A percentile compares a stretch with the other conserved stretches of the same genome.
Evolutionary conservation across 2,329 filamentous ascomycete genomes (phyloP).

Genomic region (Cladosporium colombiae): DNA sequence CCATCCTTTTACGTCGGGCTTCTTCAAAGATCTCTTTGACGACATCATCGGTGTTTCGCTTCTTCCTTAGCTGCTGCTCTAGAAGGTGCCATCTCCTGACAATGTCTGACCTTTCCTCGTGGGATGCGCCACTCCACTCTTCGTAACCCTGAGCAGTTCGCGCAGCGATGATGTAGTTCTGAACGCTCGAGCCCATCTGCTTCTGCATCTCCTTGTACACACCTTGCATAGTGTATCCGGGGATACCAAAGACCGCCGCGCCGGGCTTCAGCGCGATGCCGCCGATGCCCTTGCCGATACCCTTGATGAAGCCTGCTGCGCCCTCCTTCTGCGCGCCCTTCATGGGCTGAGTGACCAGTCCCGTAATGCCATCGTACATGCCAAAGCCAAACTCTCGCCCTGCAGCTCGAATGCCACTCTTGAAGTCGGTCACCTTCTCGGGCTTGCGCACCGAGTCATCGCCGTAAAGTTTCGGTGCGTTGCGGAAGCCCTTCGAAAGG

Average conservation of each 20-base stretch:
- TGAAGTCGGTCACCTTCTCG: conserved; percentile 75
- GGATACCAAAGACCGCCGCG: conserved; percentile 58
- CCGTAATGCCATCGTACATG: conserved; percentile 74
- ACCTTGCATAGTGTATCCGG: conserved; percentile 76
- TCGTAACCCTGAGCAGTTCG: conserved; percentile 73
- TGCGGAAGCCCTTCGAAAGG: conserved; percentile 82
- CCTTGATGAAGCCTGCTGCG: conserved; percentile 68
- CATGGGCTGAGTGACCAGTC: conserved; percentile 71
- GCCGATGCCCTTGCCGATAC: conserved; percentile 75
- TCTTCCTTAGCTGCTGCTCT: conserved; percentile 60
- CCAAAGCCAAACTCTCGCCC: conserved; percentile 68
- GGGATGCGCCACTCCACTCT: conserved; percentile 58
- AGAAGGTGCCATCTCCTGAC: conserved; percentile 64
- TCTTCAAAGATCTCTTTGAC: conserved; percentile 45
- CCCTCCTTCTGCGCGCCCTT: conserved; percentile 65
- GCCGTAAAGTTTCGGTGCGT: conserved; percentile 81
- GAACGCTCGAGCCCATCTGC: conserved; percentile 67
- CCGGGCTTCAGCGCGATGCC: conserved; percentile 74
- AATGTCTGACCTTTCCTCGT: conserved; percentile 64
- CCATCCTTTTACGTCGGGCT: conserved; percentile 34
- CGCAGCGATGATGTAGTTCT: conserved; percentile 78
- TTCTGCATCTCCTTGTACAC: conserved; percentile 72
- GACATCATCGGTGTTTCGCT: conserved; percentile 58
- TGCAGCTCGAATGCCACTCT: conserved; percentile 74
- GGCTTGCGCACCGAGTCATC: conserved; percentile 77